phyloP scores from a whole-genome alignment of 2,329 filamentous ascomycete genomes.

The Epichloe aotearoae region DNA sequence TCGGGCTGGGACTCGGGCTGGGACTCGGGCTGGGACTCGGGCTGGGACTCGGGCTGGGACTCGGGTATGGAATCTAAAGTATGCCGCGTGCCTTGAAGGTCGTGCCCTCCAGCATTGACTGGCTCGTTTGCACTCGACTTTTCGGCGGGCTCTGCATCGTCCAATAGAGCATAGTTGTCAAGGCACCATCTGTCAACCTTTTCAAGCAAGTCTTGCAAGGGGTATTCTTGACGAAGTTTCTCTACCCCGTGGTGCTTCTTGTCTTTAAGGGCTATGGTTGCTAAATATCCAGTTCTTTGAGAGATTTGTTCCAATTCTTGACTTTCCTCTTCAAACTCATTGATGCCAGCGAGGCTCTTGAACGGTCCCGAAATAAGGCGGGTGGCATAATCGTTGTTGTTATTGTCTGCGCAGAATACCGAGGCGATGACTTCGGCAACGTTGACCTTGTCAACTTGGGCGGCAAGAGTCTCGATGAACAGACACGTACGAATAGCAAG shows the following conservation, averaged over 20 bases:
- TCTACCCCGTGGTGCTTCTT: conserved; percentile 5
- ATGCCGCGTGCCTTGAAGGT: neutral
- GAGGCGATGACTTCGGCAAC: conserved; percentile 13
- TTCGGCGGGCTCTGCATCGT: neutral
- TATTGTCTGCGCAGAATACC: conserved; percentile 16
- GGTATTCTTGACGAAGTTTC: conserved; percentile 9
- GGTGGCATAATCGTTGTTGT: conserved; percentile 1
- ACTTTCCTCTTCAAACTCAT: neutral
- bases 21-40: neutral
- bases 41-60: neutral
- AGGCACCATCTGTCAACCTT: conserved; percentile 11
- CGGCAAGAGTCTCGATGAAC: conserved; percentile 17
- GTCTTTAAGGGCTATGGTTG: neutral
- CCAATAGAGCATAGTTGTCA: conserved; percentile 7
- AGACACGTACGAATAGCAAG: conserved; percentile 25
- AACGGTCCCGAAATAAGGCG: conserved; percentile 13
- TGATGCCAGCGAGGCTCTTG: conserved; percentile 11
- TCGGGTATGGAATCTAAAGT: neutral
- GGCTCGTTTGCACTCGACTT: neutral
- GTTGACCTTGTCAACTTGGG: conserved; percentile 3
- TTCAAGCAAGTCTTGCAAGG: conserved; percentile 9
- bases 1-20: no score
- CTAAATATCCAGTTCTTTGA: neutral
- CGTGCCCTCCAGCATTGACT: neutral
- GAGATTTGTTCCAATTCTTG: neutral